Evolutionary conservation across 2,329 filamentous ascomycete species (phyloP), one percentile per base, ranked within the genome.

Genomic region (Byssothecium circinans): DNA sequence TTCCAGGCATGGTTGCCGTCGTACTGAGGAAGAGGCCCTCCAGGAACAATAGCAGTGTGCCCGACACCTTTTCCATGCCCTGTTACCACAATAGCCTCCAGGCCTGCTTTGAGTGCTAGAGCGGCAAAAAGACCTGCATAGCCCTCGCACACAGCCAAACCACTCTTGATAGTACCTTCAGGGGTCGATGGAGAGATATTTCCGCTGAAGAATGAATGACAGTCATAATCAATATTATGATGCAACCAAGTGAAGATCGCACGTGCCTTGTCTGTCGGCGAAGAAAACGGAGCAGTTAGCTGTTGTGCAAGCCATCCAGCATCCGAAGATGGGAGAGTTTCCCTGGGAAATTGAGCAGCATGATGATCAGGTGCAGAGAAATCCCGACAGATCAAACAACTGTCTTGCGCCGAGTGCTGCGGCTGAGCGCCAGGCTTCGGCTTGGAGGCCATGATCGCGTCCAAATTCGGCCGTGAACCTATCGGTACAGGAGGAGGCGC

Each of bases 181-280:
- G 90, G 86, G 0, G 84, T 86, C 34, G 83, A 84, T 7, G 81
- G 77, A 53, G 84, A 79, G 25, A 95, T 75, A 38, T 77, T 83
- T 29, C 85, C 82, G 47, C 79, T 82, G 64, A 95, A 95, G 74
- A 96, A 95, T 19, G 85, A 81, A 20, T 82, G 79, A 0, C 84
- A 83, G 66, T 97, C 89, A 68, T 97, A 99, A 38, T 79, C 80
- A 48, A 99, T 85, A 61, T 97, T 97, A 71, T 97, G 86, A 71
- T 97, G 92, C 33, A 91, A 84, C 94, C 94, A 99, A 1, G 88
- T 89, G 67, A 97, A 97, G 50, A 99, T 89, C 2, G 85, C 90
- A 22, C 94, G 82, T 2, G 94, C 92, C 74, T 96, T 96, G 70
- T 97, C 92, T 0, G 92, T 96, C 1, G 77, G 74, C 0, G 89